These are phyloP conservation scores for Trametes coccinea DNA, from an alignment of 768 basidiomycete genomes.

Conservation along the genomic window DNA sequence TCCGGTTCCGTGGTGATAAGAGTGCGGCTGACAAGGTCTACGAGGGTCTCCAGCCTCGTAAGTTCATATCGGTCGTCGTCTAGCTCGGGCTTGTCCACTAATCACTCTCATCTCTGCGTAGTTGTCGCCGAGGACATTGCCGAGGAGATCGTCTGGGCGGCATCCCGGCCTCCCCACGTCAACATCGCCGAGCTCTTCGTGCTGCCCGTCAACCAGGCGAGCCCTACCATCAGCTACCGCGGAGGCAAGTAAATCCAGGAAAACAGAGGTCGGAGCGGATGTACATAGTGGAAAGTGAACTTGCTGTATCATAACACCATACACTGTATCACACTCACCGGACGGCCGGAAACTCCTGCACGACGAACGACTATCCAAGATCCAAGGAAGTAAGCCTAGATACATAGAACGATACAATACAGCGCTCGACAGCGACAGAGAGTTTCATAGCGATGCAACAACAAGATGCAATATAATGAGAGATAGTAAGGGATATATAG, in stretches of 20 bases:
- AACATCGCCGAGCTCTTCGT: slow-evolving; percentile 84
- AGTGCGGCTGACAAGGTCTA: slow-evolving; percentile 87
- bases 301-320: slow-evolving; percentile 11
- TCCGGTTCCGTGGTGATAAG: slow-evolving; percentile 87
- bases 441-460: slow-evolving; percentile 20
- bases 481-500: slow-evolving; percentile 14
- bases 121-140: slow-evolving; percentile 88
- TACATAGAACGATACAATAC: slow-evolving; percentile 11
- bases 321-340: slow-evolving; percentile 10
- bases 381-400: not conserved
- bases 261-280: slow-evolving; percentile 16
- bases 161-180: slow-evolving; percentile 87
- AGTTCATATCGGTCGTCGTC: slow-evolving; percentile 32
- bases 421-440: slow-evolving; percentile 13
- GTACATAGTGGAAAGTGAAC: slow-evolving; percentile 3
- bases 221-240: slow-evolving; percentile 62
- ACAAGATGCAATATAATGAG: slow-evolving; percentile 16
- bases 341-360: not conserved
- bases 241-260: slow-evolving; percentile 37
- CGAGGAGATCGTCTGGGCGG: slow-evolving; percentile 98
- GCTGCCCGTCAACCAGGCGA: slow-evolving; percentile 80
- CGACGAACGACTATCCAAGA: not conserved
- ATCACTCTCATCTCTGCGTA: slow-evolving; percentile 31
- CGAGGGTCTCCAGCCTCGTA: slow-evolving; percentile 82
- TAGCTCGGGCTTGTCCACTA: not conserved